Conservation (phyloP, 805 yeast genomes). For the Candida stauntonica region DNA sequence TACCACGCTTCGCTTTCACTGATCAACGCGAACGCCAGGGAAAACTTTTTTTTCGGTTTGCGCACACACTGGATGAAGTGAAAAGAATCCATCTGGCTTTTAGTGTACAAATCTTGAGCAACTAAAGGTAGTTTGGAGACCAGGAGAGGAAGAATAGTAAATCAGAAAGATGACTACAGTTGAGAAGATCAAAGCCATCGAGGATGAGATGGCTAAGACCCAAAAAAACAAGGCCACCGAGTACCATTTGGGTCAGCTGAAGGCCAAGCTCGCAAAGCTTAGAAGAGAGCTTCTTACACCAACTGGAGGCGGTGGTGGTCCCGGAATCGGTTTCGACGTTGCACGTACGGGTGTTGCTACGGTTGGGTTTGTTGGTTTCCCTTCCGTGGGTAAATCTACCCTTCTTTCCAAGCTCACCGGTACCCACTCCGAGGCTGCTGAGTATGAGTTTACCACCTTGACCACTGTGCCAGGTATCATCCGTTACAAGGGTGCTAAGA, state of each 20-base stretch:
- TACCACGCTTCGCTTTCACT: not conserved
- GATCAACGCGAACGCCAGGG: constrained; percentile 1
- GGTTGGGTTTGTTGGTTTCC: constrained; percentile 97
- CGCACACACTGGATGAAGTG: not conserved
- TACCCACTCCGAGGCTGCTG: constrained; percentile 96
- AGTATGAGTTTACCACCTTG: constrained; percentile 93
- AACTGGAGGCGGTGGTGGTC: constrained; percentile 80
- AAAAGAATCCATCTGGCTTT: no score
- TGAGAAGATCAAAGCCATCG: constrained; percentile 54
- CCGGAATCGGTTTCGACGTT: constrained; percentile 93
- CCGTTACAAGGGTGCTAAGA: constrained; percentile 93
- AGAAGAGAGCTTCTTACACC: constrained; percentile 86
- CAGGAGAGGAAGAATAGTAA: not conserved
- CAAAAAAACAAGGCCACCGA: constrained; percentile 98
- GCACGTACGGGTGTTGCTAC: constrained; percentile 98
- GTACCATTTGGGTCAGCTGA: constrained; percentile 94
- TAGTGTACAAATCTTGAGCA: no score
- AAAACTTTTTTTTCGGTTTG: constrained; percentile 14
- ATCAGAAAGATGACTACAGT: constrained; percentile 24
- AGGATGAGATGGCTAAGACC: constrained; percentile 96
- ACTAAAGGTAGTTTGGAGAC: no score
- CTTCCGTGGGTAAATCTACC: constrained; percentile 87
- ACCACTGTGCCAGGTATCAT: constrained; percentile 98
- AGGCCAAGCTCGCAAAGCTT: constrained; percentile 93
- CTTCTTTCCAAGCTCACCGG: constrained; percentile 86